A percentile compares a stretch with the other conserved stretches of the same genome.
Conservation (phyloP, 108 stramenopile genomes). For the Epipyxis sp. region DNA sequence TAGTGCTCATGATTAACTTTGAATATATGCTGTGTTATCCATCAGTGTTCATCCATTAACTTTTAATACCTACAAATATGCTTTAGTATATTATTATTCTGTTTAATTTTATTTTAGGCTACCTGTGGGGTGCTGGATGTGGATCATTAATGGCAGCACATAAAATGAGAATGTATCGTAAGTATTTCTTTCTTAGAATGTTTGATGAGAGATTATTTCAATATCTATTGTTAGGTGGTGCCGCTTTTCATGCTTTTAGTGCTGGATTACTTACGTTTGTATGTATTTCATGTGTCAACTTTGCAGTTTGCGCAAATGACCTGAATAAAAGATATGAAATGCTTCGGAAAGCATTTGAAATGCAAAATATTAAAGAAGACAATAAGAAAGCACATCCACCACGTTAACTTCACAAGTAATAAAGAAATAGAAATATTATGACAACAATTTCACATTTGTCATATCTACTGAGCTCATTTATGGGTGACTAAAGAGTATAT, state of each 20-base stretch:
- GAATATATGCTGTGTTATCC: neutral
- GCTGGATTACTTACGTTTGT: neutral
- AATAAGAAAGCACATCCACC: too few species aligned
- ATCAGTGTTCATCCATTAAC: neutral
- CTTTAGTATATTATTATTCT: too few species aligned
- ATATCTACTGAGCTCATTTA: too few species aligned
- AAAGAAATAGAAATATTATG: too few species aligned
- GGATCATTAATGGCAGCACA: constrained; percentile 13
- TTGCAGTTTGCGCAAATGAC: neutral
- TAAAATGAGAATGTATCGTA: neutral
- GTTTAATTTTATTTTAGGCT: neutral
- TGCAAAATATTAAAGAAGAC: neutral
- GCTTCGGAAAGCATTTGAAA: neutral
- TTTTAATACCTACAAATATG: too few species aligned
- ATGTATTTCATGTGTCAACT: neutral
- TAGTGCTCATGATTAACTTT: neutral
- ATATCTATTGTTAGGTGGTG: neutral
- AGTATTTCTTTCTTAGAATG: neutral
- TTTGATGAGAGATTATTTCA: neutral
- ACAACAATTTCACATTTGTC: too few species aligned
- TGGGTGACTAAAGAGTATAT: too few species aligned
- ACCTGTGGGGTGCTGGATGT: neutral
- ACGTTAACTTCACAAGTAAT: too few species aligned
- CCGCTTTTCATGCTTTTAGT: neutral
- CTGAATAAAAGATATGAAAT: neutral